A percentile compares a stretch with the other conserved stretches of the same genome.
phyloP scores from a whole-genome alignment of 768 basidiomycete genomes.

The Hemileccinum impolitum region DNA sequence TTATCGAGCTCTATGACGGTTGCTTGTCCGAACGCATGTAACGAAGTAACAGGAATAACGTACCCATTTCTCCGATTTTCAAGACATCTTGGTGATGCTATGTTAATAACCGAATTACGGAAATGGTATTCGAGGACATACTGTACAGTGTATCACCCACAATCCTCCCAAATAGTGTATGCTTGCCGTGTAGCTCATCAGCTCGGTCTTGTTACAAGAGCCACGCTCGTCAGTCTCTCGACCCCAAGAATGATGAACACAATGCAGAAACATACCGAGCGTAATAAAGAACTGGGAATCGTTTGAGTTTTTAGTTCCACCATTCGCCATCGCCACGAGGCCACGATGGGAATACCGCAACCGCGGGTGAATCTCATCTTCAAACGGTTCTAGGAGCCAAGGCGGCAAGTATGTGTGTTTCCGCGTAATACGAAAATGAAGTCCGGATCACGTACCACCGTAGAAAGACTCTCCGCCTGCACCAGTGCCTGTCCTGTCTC shows the following conservation, averaged over 20 bases:
- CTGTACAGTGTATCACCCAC: slow-evolving; percentile 90
- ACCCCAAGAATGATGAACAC: background rate
- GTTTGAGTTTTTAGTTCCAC: slow-evolving; percentile 82
- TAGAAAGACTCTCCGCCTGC: slow-evolving; percentile 93
- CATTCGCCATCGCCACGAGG: slow-evolving; percentile 92
- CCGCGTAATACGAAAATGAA: background rate
- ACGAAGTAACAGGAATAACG: slow-evolving; percentile 17
- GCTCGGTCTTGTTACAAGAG: slow-evolving; percentile 60
- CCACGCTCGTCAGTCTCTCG: background rate
- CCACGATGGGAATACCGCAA: slow-evolving; percentile 89
- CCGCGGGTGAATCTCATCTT: slow-evolving; percentile 92
- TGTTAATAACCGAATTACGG: background rate
- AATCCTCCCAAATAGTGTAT: slow-evolving; percentile 90
- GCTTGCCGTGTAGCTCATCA: slow-evolving; percentile 90
- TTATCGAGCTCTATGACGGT: slow-evolving; percentile 58
- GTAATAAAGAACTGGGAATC: slow-evolving; percentile 96
- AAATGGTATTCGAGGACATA: slow-evolving; percentile 36
- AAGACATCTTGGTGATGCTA: slow-evolving; percentile 59
- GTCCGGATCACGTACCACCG: slow-evolving; percentile 54
- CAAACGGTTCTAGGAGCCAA: slow-evolving; percentile 67
- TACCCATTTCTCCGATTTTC: slow-evolving; percentile 89
- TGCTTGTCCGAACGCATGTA: background rate
- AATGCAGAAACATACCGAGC: slow-evolving; percentile 50
- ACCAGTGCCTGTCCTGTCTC: slow-evolving; percentile 89
- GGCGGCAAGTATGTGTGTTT: background rate